These are phyloP conservation scores for Rugonectria rugulosa DNA, from an alignment of 2,329 filamentous ascomycete genomes.

Conservation along the genomic window DNA sequence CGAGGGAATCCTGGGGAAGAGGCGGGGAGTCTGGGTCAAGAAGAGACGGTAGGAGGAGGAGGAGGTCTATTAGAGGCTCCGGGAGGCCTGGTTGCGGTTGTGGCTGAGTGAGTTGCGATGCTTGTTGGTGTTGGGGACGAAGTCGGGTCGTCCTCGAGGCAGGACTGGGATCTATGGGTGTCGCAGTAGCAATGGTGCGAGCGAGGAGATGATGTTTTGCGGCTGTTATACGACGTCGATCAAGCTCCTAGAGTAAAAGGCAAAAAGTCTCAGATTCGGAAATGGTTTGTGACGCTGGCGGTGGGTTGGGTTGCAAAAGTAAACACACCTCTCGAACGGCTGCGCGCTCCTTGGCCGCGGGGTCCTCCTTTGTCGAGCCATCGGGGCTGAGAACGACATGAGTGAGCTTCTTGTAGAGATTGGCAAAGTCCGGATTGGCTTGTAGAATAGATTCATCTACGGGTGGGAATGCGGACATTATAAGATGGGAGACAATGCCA, in stretches of 20 bases:
- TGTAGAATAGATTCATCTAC: constrained; percentile 62
- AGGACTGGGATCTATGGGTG: constrained; percentile 40
- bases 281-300: not conserved
- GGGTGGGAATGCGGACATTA: constrained; percentile 61
- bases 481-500: constrained; percentile 8
- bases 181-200: constrained; percentile 57
- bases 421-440: constrained; percentile 67
- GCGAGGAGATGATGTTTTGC: constrained; percentile 61
- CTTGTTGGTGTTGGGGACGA: constrained; percentile 24
- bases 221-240: constrained; percentile 54
- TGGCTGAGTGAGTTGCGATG: constrained; percentile 33
- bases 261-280: not conserved
- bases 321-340: constrained; percentile 56
- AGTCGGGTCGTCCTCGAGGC: constrained; percentile 35
- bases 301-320: too few species aligned
- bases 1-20: constrained; percentile 46
- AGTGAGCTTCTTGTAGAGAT: constrained; percentile 63
- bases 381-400: constrained; percentile 63
- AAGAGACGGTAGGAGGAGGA: constrained; percentile 62
- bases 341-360: constrained; percentile 58
- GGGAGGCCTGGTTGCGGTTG: constrained; percentile 42
- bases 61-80: constrained; percentile 58
- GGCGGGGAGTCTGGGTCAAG: constrained; percentile 46
- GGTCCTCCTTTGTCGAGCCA: constrained; percentile 63
- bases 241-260: constrained; percentile 64